Conservation (phyloP, 495 filamentous ascomycete species). For the Thermochaetoides thermophila region DNA sequence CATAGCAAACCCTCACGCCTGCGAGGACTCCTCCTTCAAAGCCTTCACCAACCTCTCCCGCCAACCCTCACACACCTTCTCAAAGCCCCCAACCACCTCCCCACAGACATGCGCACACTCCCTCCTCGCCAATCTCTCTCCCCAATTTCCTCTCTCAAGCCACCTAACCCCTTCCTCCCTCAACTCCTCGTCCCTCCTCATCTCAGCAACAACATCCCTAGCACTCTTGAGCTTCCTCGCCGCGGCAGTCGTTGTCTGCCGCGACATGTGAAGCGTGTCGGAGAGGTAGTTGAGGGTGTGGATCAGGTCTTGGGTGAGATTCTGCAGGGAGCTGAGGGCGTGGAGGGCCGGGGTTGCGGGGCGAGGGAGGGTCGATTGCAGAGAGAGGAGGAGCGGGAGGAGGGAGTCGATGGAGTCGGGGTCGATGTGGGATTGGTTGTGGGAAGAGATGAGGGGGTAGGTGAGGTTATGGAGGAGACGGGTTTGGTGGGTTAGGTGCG, state of each 20-base stretch:
- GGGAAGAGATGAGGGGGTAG: constrained; percentile 54
- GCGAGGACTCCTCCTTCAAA: constrained; percentile 21
- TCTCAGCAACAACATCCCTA: constrained; percentile 66
- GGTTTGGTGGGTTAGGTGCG: constrained; percentile 74
- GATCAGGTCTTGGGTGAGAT: constrained; percentile 62
- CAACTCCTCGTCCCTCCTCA: constrained; percentile 65
- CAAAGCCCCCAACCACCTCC: constrained; percentile 84
- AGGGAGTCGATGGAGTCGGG: constrained; percentile 53
- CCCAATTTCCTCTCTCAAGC: constrained; percentile 70
- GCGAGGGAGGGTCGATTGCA: constrained; percentile 40
- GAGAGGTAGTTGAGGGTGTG: constrained; percentile 68
- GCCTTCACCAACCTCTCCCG: constrained; percentile 34
- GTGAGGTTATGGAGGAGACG: constrained; percentile 66
- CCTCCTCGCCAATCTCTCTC: constrained; percentile 52
- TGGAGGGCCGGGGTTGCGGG: constrained; percentile 37
- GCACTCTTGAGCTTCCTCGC: constrained; percentile 59
- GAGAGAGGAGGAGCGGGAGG: constrained; percentile 43
- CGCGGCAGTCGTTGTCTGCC: constrained; percentile 69
- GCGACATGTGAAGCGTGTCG: constrained; percentile 90
- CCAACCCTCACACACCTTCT: constrained; percentile 58
- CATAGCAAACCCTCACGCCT: neutral
- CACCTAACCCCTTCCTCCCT: constrained; percentile 67
- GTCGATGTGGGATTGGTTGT: constrained; percentile 58
- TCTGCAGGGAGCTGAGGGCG: constrained; percentile 45
- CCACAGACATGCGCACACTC: constrained; percentile 67